Conservation (phyloP, 2,329 filamentous ascomycete genomes). For the Xylaria hypoxylon region DNA sequence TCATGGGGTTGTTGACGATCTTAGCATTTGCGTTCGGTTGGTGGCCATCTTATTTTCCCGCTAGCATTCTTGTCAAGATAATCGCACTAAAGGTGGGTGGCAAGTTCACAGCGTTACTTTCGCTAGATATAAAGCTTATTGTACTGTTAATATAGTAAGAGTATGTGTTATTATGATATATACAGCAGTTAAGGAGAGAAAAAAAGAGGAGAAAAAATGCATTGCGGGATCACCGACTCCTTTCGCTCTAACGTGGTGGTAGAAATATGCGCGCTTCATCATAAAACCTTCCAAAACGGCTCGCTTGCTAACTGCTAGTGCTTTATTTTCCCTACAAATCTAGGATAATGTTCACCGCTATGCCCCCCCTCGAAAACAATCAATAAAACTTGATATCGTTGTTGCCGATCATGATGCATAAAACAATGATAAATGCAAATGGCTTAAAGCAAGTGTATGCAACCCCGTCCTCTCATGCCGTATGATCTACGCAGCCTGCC, state of each 20-base stretch:
- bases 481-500: constrained; percentile 28
- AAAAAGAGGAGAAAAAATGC: neutral
- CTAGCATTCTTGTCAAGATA: too few species aligned
- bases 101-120: too few species aligned
- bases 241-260: neutral
- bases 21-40: too few species aligned
- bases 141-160: neutral
- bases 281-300: neutral
- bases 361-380: neutral
- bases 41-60: too few species aligned
- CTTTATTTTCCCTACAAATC: neutral
- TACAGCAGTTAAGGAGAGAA: neutral
- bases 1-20: too few species aligned
- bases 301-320: neutral
- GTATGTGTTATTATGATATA: constrained; percentile 10
- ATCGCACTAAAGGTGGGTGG: too few species aligned
- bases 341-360: neutral
- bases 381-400: constrained; percentile 6
- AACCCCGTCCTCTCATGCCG: neutral
- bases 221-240: neutral
- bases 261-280: neutral
- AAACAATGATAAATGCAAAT: neutral
- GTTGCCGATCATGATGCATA: constrained; percentile 26
- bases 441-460: constrained; percentile 31
- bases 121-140: neutral